phyloP scores from a whole-genome alignment of 2,329 filamentous ascomycete species.

The Alternaria incomplexa region DNA sequence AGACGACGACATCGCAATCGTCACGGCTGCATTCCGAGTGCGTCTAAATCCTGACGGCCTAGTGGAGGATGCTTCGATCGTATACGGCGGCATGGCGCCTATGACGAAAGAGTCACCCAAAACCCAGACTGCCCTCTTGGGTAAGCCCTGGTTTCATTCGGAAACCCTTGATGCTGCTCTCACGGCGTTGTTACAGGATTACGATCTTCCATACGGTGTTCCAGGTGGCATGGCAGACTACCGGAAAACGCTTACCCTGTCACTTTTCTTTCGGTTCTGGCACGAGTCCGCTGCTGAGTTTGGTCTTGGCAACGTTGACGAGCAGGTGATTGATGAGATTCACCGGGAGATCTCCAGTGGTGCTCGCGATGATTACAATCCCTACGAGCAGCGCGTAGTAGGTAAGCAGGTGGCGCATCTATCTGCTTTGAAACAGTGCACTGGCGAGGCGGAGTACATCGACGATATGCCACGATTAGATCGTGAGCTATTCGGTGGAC shows the following conservation, averaged over 20 bases:
- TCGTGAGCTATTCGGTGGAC: slow-evolving; percentile 85
- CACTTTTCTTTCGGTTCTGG: slow-evolving; percentile 98
- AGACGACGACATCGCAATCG: slow-evolving; percentile 97
- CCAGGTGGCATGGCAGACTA: slow-evolving; percentile 97
- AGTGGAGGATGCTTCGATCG: slow-evolving; percentile 76
- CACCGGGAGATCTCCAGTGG: slow-evolving; percentile 82
- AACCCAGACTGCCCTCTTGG: slow-evolving; percentile 72
- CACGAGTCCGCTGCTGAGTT: slow-evolving; percentile 78
- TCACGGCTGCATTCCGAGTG: slow-evolving; percentile 82
- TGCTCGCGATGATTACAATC: slow-evolving; percentile 74
- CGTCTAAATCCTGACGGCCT: slow-evolving; percentile 69
- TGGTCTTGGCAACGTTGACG: slow-evolving; percentile 63
- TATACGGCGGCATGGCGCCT: slow-evolving; percentile 94
- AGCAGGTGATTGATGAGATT: slow-evolving; percentile 78
- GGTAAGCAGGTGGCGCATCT: slow-evolving; percentile 86
- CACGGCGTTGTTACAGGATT: slow-evolving; percentile 81
- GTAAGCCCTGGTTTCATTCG: slow-evolving; percentile 78
- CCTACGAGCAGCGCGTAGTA: slow-evolving; percentile 80
- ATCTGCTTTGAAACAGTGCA: slow-evolving; percentile 88
- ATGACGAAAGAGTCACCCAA: slow-evolving; percentile 82
- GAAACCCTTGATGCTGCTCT: slow-evolving; percentile 85
- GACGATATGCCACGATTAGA: slow-evolving; percentile 86
- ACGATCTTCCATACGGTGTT: slow-evolving; percentile 83
- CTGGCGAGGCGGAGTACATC: slow-evolving; percentile 91
- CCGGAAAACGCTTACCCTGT: slow-evolving; percentile 82